A percentile compares a stretch with the other conserved stretches of the same genome.
Conservation (phyloP, 768 basidiomycete species). For the Leccinellum luteum region DNA sequence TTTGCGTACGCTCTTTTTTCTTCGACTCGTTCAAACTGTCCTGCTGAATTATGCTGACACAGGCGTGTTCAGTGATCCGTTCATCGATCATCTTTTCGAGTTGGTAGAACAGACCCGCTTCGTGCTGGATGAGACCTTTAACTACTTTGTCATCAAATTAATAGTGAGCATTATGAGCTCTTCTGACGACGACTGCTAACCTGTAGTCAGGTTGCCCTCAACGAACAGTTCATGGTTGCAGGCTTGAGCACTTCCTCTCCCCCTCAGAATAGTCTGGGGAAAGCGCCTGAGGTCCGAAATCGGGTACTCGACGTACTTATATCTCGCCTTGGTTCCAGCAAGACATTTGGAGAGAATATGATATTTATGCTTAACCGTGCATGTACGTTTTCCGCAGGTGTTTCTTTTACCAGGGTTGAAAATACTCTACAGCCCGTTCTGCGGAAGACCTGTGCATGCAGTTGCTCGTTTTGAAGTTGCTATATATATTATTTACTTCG, state of each 20-base stretch:
- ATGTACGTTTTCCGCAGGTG: slow-evolving; percentile 49
- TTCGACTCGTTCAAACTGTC: background rate
- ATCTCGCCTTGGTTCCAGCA: slow-evolving; percentile 79
- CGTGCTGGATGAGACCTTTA: slow-evolving; percentile 88
- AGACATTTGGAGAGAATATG: slow-evolving; percentile 97
- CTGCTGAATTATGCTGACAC: slow-evolving; percentile 5
- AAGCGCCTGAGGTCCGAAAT: slow-evolving; percentile 55
- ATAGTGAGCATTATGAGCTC: slow-evolving; percentile 54
- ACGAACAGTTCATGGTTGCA: slow-evolving; percentile 98
- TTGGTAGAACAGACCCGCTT: slow-evolving; percentile 90
- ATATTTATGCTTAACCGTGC: slow-evolving; percentile 99
- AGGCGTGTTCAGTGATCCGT: slow-evolving; percentile 80
- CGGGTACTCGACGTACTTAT: slow-evolving; percentile 81
- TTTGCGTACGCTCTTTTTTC: slow-evolving; percentile 55
- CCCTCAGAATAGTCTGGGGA: slow-evolving; percentile 23
- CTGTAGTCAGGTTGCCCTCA: slow-evolving; percentile 73
- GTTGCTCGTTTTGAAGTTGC: slow-evolving; percentile 86
- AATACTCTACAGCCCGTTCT: slow-evolving; percentile 59
- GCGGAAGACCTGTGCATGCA: slow-evolving; percentile 95
- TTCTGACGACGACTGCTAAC: slow-evolving; percentile 5
- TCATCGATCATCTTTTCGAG: slow-evolving; percentile 88
- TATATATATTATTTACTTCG: slow-evolving; percentile 94
- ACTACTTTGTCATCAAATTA: slow-evolving; percentile 93
- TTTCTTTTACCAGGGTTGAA: slow-evolving; percentile 6
- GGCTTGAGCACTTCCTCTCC: slow-evolving; percentile 41